A percentile compares a stretch with the other conserved stretches of the same genome.
These are phyloP conservation scores for Apiotrichum montevideense DNA, from an alignment of 1,284 basidiomycete genomes.

Conservation along the genomic window DNA sequence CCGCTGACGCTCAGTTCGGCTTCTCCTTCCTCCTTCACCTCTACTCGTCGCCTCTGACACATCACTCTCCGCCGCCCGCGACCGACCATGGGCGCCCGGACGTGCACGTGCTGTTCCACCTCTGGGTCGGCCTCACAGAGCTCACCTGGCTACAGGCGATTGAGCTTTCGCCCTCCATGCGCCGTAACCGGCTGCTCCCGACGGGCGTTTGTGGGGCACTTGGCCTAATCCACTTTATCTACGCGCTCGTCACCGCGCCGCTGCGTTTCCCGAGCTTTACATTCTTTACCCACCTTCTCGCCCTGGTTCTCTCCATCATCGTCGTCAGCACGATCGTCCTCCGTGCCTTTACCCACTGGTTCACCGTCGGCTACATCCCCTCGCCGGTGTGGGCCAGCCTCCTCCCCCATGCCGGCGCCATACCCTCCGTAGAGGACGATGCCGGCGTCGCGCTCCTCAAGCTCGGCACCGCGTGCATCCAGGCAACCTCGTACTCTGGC, in stretches of 20 bases:
- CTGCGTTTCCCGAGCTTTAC: constrained; percentile 43
- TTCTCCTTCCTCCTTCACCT: constrained; percentile 43
- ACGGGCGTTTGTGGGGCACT: constrained; percentile 41
- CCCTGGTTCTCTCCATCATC: constrained; percentile 37
- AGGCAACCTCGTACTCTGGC: constrained; percentile 39
- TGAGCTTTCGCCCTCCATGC: constrained; percentile 29
- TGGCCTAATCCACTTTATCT: constrained; percentile 40
- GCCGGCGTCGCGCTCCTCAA: constrained; percentile 42
- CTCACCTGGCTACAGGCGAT: constrained; percentile 42
- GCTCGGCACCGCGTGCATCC: constrained; percentile 43
- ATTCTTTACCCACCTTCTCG: constrained; percentile 43
- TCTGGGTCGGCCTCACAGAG: constrained; percentile 44
- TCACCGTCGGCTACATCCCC: constrained; percentile 44
- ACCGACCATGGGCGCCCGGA: constrained; percentile 36
- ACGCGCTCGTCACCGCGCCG: constrained; percentile 31
- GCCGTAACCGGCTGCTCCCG: constrained; percentile 38
- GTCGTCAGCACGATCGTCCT: constrained; percentile 37
- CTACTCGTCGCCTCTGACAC: constrained; percentile 44
- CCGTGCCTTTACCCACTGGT: constrained; percentile 38
- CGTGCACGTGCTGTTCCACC: constrained; percentile 41
- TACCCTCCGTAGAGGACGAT: constrained; percentile 39
- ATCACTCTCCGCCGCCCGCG: constrained; percentile 28
- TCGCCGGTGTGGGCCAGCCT: constrained; percentile 33
- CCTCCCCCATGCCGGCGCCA: constrained; percentile 38
- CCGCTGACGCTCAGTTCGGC: constrained; percentile 24